Base-by-base conservation (phyloP, 768 basidiomycete genomes). In the Lactifluus hygrophoroides region DNA sequence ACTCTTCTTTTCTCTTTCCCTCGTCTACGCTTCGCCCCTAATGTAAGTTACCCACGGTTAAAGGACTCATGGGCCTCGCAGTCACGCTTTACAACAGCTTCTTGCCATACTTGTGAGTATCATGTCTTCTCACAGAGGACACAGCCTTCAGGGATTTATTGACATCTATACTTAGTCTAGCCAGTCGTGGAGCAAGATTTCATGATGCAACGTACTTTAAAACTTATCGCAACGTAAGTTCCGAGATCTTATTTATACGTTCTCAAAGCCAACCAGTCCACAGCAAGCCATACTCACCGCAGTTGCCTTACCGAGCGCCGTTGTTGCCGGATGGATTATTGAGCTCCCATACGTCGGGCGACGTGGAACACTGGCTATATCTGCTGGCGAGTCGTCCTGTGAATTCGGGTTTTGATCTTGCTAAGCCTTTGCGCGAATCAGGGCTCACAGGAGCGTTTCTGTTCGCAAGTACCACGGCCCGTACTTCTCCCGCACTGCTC, bases 371-470 rank as follows among this genome's bases (percentile, higher is more conserved):
- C 73, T 90, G 13, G 78, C 82, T 0, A 71, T 83, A 43, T 82
- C 83, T 43, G 81, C 85, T 56, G 74, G 85, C 77, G 69, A 75
- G 81, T 78, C n/a, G 64, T 34, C 54, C 27, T 57, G 30, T 51
- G 53, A 9, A 37, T 63, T 57, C 19, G 62, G 51, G 34, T 52
- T 49, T 23, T 67, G 64, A 56, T 71, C 69, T 72, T 73, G 65
- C 70, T 79, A 73, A 77, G 77, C 72, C 72, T 77, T 72, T 68
- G 60, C 68, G 60, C 70, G 75, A 77, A 67, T 67, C 72, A 84
- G 82, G 77, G 68, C 76, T 89, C 65, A 90, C 88, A 10, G 88
- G 87, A 14, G 76, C 76, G 13, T 90, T 90, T 73, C 77, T 92
- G 46, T 84, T 86, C 66, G 83, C 77, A 61, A 83, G 80, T 34